Percentiles rank a stretch among this genome's conserved stretches.
These are phyloP conservation scores for Stentor coeruleus DNA, from an alignment of 73 alveolate genomes.

Conservation along the genomic window DNA sequence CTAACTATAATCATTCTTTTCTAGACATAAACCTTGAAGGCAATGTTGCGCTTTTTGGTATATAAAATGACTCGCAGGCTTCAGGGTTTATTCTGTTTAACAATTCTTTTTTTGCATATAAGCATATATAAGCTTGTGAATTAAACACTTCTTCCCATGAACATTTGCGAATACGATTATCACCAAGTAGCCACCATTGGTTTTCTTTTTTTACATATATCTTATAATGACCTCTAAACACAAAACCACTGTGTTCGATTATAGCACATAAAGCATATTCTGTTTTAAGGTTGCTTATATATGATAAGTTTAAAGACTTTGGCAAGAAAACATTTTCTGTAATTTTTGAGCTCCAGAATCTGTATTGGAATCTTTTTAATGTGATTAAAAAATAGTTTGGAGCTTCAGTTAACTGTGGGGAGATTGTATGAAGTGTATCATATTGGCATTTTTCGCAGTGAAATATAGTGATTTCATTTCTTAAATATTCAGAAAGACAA, in stretches of 20 bases:
- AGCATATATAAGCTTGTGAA: background rate
- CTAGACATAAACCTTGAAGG: too few relatives aligned
- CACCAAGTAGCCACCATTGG: background rate
- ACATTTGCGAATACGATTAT: background rate
- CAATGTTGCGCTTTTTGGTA: too few relatives aligned
- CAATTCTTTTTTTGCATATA: constrained; percentile 10
- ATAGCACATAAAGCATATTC: background rate
- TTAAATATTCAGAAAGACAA: background rate
- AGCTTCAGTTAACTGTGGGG: background rate
- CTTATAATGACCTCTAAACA: constrained; percentile 1
- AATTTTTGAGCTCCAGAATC: background rate
- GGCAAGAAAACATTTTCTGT: background rate
- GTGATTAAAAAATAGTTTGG: background rate
- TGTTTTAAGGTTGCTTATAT: background rate
- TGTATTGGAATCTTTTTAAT: constrained; percentile 12
- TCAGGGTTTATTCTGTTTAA: too few relatives aligned
- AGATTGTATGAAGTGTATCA: background rate
- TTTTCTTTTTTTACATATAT: background rate
- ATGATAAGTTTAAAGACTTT: background rate
- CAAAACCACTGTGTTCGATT: background rate
- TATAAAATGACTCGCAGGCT: too few relatives aligned
- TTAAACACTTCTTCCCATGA: background rate
- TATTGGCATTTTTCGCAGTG: background rate
- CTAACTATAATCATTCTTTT: too few relatives aligned
- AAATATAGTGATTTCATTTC: background rate